Percentiles rank a stretch among this genome's conserved stretches.
phyloP scores from a whole-genome alignment of 345 rosid genomes.

The Salix brachista region DNA sequence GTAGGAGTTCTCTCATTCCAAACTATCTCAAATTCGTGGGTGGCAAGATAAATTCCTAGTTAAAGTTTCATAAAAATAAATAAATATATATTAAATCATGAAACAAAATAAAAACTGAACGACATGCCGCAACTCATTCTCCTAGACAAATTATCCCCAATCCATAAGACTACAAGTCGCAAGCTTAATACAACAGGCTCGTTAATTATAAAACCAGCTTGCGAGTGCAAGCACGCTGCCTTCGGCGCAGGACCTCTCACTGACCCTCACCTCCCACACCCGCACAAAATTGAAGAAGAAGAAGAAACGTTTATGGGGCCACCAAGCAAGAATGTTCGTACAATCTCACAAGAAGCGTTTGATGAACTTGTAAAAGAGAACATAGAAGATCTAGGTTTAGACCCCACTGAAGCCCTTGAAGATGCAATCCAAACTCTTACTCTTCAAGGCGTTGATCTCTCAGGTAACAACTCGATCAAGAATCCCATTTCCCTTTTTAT shows the following conservation, averaged over 20 bases:
- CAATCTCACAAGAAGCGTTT: slow-evolving; percentile 86
- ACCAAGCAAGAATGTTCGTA: slow-evolving; percentile 37
- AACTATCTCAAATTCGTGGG: too few species aligned
- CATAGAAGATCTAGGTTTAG: slow-evolving; percentile 85
- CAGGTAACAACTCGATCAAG: slow-evolving; percentile 33
- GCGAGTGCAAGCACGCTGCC: neutral
- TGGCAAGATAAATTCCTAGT: too few species aligned
- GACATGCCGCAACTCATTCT: neutral
- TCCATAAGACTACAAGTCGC: neutral
- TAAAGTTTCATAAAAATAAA: too few species aligned
- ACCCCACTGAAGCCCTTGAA: slow-evolving; percentile 77
- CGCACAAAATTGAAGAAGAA: neutral
- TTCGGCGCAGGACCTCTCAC: neutral
- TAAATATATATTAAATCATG: too few species aligned
- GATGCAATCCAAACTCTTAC: slow-evolving; percentile 81
- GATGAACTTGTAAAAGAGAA: slow-evolving; percentile 83
- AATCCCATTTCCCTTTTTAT: neutral
- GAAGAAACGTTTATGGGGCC: slow-evolving; percentile 40
- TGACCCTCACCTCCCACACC: neutral
- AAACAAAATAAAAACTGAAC: neutral
- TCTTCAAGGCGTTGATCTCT: slow-evolving; percentile 93
- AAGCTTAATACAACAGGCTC: neutral
- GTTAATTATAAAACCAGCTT: neutral
- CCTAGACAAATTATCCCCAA: neutral
- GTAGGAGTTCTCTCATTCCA: too few species aligned